phyloP scores from a whole-genome alignment of 169 alveolate species.

The Plasmodium gallinaceum region DNA sequence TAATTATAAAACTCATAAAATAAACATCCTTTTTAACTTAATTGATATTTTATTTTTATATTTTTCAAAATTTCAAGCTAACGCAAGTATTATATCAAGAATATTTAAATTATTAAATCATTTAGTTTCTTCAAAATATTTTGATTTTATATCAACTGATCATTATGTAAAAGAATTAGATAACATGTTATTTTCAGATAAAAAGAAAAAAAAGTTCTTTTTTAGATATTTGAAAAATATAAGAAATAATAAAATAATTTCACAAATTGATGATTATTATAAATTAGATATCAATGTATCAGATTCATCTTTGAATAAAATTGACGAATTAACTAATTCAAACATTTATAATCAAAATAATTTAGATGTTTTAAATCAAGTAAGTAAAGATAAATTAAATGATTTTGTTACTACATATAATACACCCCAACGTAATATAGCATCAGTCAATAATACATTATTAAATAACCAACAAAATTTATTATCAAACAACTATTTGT shows the following conservation, averaged over 20 bases:
- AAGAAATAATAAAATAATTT: conserved; percentile 45
- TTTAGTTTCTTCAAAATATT: conserved; percentile 43
- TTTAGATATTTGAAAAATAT: conserved; percentile 38
- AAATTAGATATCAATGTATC: conserved; percentile 40
- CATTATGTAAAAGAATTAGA: conserved; percentile 72
- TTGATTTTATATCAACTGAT: conserved; percentile 41
- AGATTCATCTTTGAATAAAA: conserved; percentile 3
- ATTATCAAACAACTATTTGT: too few relatives aligned
- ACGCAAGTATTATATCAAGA: background rate
- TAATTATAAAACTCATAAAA: conserved; percentile 64
- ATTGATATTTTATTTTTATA: conserved; percentile 58
- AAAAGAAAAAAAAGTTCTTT: conserved; percentile 43
- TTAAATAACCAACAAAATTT: too few relatives aligned
- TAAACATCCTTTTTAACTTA: conserved; percentile 59
- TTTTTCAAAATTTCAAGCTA: conserved; percentile 71
- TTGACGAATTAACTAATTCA: background rate
- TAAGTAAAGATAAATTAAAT: background rate
- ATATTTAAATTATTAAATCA: conserved; percentile 59
- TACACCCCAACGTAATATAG: too few relatives aligned
- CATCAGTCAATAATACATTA: too few relatives aligned
- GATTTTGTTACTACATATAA: background rate
- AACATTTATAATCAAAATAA: too few relatives aligned
- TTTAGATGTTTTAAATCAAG: background rate
- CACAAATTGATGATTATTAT: conserved; percentile 67
- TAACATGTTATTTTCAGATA: conserved; percentile 22